Base-by-base conservation (phyloP, 257 asterid genomes). In the Voacanga thouarsii region DNA sequence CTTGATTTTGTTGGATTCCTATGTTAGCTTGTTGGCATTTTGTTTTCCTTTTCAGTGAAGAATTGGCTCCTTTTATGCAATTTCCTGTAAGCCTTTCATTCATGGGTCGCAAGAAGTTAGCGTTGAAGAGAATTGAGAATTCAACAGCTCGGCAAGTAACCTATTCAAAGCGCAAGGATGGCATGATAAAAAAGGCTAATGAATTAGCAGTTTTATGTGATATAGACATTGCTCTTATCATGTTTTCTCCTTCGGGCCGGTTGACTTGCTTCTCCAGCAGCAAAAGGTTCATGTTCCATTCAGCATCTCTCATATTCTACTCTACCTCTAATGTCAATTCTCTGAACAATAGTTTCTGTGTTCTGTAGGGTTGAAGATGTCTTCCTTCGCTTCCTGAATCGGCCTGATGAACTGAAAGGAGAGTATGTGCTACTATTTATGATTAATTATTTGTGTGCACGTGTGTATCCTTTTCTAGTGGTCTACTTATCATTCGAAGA, bases 191-290 rank as follows among this genome's bases (percentile, higher is more conserved):
- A 82, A 92, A 92, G 84, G 91, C 96, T 12, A 75, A 74, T 24
- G 96, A 92, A 81, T 87, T 92, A 12, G 75, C 97, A 0, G 80
- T 92, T 41, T 66, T 92, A 23, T 89, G 96, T 51, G 96, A 87
- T 28, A 83, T 90, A 0, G 91, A 90, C 45, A 92, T 92, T 5
- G 96, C 85, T 72, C 86, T 92, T 67, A 55, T 92, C 73, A 83
- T 92, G 90, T 92, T 90, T 71, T 88, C 97, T 7, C 97, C 94
- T 63, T 74, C 81, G 30, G 92, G 94, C 30, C 87, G 84, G 26
- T 87, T 92, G 77, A 82, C 90, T 45, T 47, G 82, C 84, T 92
- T 82, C 24, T 85, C 97, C 55, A 86, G 87, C 82, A 84, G 80
- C 4, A 91, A 88, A 81, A 90, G 93, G 97, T 89, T 75, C 43